A percentile compares a stretch with the other conserved stretches of the same genome.
Evolutionary conservation across 2,329 filamentous ascomycete genomes (phyloP).

Genomic region (Pseudogymnoascus sp.): DNA sequence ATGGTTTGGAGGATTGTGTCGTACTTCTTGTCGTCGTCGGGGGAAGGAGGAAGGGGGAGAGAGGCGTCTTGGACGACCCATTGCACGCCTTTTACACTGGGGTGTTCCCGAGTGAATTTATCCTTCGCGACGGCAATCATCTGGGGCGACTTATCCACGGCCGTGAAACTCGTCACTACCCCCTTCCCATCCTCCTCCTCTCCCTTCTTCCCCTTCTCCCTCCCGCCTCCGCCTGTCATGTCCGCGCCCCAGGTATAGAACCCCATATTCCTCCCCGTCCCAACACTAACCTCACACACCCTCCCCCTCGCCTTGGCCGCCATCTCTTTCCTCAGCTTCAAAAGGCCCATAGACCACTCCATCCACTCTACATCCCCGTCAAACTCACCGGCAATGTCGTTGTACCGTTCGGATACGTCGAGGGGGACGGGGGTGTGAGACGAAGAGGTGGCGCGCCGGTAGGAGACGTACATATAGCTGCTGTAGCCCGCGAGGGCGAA

Average conservation of each 20-base stretch:
- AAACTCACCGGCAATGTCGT: slow-evolving; percentile 43
- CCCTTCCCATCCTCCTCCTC: slow-evolving; percentile 22
- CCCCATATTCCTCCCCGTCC: slow-evolving; percentile 53
- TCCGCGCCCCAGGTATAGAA: too few species aligned
- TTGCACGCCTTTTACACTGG: slow-evolving; percentile 35
- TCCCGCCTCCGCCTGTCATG: too few species aligned
- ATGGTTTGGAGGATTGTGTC: slow-evolving; percentile 59
- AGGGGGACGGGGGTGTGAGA: slow-evolving; percentile 21
- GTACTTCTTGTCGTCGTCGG: slow-evolving; percentile 35
- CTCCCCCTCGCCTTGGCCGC: slow-evolving; percentile 43
- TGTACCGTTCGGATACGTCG: slow-evolving; percentile 27
- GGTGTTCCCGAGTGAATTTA: slow-evolving; percentile 41
- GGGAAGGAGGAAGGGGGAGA: slow-evolving; percentile 21
- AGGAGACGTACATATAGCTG: slow-evolving; percentile 32
- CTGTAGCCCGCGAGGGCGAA: slow-evolving; percentile 19
- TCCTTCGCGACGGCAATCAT: slow-evolving; percentile 52
- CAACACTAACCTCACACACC: slow-evolving; percentile 56
- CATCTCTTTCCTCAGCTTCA: slow-evolving; percentile 41
- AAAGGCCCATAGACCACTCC: slow-evolving; percentile 51
- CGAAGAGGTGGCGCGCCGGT: slow-evolving; percentile 26
- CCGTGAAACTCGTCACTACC: slow-evolving; percentile 49
- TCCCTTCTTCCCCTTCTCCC: too few species aligned
- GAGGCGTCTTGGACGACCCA: slow-evolving; percentile 29
- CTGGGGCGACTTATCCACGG: slow-evolving; percentile 51
- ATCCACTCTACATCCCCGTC: slow-evolving; percentile 50